Base-by-base conservation (phyloP, 2,329 filamentous ascomycete species). In the Colletotrichum higginsianum region DNA sequence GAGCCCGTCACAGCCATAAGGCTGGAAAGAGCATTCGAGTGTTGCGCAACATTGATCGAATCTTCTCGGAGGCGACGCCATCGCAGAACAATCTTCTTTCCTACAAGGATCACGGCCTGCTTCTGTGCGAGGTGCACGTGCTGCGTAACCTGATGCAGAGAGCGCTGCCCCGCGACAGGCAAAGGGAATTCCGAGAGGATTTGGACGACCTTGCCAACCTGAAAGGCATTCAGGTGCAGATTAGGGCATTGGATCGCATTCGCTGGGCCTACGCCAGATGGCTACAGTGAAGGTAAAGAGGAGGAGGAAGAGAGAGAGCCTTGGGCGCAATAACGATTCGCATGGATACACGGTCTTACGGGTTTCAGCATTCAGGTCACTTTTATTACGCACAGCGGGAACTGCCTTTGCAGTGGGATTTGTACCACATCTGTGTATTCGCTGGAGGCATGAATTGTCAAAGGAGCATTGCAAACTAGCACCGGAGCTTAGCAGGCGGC, bases 91-190 rank as follows among this genome's bases (percentile, higher is more conserved):
- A 87, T 58, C 88, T 96, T 73, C 86, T 98, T 60, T 92, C 92
- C 2, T 98, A 98, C 85, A 97, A 96, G 81, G 95, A 98, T 76
- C 94, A 98, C 76, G 96, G 96, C 1, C 84, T 98, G 71, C 84
- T 99, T 52, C 86, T 99, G 5, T 97, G 94, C 80, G 96, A 99
- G 80, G 92, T 96, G 4, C 95, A 98, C 76, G 88, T 95, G 40
- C 85, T 99, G 63, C 90, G 95, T 56, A 89, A 89, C 76, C 87
- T 93, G 55, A 92, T 92, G 2, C 85, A 86, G 62, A 86, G 84
- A 26, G 83, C 95, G 50, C 89, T 98, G 75, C 94, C 94, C 0
- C 86, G 89, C 1, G 89, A 93, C 53, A 88, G 97, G 15, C 91
- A 92, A 78, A 90, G 91, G 76, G 95, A 98, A 77, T 98, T 99